These are phyloP conservation scores for Nepenthes alata DNA, from an alignment of 179 eudicot species.

Conservation along the genomic window DNA sequence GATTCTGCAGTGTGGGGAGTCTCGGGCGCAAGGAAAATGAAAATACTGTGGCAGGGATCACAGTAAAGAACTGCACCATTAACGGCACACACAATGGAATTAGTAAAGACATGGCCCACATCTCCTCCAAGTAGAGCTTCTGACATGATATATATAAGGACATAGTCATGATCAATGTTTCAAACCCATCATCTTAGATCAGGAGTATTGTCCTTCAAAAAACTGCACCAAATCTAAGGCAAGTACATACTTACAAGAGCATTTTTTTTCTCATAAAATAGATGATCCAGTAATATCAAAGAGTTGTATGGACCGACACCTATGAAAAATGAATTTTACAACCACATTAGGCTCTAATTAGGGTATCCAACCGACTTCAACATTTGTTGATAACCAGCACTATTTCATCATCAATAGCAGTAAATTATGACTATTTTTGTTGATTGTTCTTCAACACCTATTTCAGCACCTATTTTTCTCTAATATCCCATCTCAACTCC, in stretches of 20 bases:
- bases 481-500: no score
- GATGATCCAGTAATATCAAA: no score
- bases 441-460: no score
- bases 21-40: background rate
- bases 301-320: no score
- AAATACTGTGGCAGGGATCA: background rate
- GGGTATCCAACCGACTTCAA: no score
- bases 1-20: constrained; percentile 5
- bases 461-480: no score
- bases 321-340: no score
- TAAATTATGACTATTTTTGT: no score
- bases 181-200: constrained; percentile 8
- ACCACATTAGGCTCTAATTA: no score
- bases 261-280: no score
- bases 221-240: background rate
- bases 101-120: constrained; percentile 6
- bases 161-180: constrained; percentile 3
- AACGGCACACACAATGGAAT: constrained; percentile 2
- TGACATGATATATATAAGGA: background rate
- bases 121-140: background rate
- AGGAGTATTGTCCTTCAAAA: background rate
- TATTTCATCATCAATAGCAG: no score
- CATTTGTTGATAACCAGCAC: no score
- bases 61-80: background rate
- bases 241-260: background rate